Base-by-base conservation (phyloP, 1,284 basidiomycete genomes). In the Anthracocystis panici-leucophaei region DNA sequence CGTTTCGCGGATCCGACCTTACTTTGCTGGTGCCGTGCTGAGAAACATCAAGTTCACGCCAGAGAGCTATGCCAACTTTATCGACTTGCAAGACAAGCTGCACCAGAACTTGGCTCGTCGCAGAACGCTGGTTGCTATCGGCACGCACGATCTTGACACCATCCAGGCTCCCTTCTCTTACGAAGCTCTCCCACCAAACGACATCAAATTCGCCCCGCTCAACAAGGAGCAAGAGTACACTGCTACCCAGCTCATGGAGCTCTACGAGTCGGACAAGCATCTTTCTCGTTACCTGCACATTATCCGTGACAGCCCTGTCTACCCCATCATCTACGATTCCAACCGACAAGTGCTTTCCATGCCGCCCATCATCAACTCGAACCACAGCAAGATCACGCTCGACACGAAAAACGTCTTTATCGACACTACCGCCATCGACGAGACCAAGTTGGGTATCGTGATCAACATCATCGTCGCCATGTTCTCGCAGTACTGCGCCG, bases 341-440 rank as follows among this genome's bases (percentile, higher is more conserved):
- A 88, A 92, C 64, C 91, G 93, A 83, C 90, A 88, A 35, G 96
- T 99, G 2, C 89, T 97, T 20, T 97, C 94, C 12, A 95, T 99
- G 92, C 97, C 97, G 29, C 97, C 97, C 2, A 97, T 99, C 86
- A 85, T 85, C 78, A 85, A 85, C 77, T 82, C 81, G 38, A 73
- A 81, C 27, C 77, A 94, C 87, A 97, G 94, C 85, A 99, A 98
- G 88, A 99, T 99, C 82, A 93, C 94, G 0, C 88, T 97, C 73
- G 91, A 95, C 85, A 99, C 97, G 14, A 90, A 89, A 65, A 97
- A 99, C 86, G 89, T 99, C 84, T 97, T 98, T 87, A 93, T 99
- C 79, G 97, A 99, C 86, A 91, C 94, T 50, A 99, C 97, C 7
- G 96, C 95, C 8, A 96, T 94, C n/a, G 97, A 99, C 85, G 90